Evolutionary conservation across 306 rosid genomes (phyloP), one percentile per base, ranked within the genome.

Genomic region (Citrullus amarus): DNA sequence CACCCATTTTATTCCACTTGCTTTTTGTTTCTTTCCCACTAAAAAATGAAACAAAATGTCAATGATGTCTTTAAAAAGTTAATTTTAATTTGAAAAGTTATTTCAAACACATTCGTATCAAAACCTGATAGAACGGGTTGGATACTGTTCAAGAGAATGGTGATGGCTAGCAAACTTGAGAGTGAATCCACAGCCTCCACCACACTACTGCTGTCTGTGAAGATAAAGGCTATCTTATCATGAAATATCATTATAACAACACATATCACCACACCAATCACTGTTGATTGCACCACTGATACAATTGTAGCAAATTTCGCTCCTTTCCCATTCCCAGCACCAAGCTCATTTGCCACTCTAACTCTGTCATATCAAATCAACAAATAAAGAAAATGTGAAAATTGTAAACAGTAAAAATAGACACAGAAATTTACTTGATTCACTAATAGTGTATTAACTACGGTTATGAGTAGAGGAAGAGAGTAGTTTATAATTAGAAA

Each of bases 271-370:
- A 88, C 3, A 5, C 93, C 90, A 7, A 90, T 83, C 25, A 74
- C 83, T 0, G 86, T 79, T 50, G 93, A 66, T 4, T 66, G 51
- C 3, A 16, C 81, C 22, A 88, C 92, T 6, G 96, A 74, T 22
- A 90, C 92, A 43, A 79, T 66, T 9, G 84, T 83, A 4, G 97
- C 93, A 82, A 90, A 92, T 66, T 88, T 92, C 46, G 97, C 96
- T 50, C 41, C 83, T 67, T 76, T 84, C 15, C 92, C 96, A 44
- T 92, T 89, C 0, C 96, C 97, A 1, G 87, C 92, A 0, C 96
- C 97, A 0, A 89, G 88, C 86, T 92, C 97, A 38, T 89, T 92
- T 6, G 90, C 90, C 51, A 90, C 97, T 63, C 97, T 86, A 55
- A 90, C 96, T 41, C 97, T 92, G 88, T 16, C n/a, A 48, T 48